These are phyloP conservation scores for Tolypocladium endophyticum DNA, from an alignment of 2,329 filamentous ascomycete species.

Conservation along the genomic window DNA sequence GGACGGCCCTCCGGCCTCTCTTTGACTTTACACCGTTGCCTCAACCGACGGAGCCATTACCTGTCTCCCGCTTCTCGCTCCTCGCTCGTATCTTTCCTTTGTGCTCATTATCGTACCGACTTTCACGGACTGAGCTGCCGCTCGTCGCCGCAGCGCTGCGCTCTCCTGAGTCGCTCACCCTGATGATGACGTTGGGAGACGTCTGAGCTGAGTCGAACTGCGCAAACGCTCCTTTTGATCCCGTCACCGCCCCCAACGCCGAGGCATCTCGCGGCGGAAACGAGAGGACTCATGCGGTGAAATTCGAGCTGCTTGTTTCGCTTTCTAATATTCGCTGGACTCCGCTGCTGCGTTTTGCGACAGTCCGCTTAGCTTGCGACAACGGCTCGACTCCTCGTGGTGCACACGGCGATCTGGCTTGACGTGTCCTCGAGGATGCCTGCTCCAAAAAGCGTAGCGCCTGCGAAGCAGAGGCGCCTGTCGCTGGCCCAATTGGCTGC, in stretches of 20 bases:
- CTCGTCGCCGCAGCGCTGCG: not conserved
- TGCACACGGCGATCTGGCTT: not conserved
- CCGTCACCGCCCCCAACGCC: not conserved
- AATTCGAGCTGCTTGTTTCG: not conserved
- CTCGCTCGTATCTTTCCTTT: not conserved
- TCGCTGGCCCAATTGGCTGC: constrained; percentile 80
- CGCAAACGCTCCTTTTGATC: not conserved
- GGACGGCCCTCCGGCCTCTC: not conserved
- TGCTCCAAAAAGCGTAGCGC: constrained; percentile 20
- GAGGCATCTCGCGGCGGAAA: not conserved
- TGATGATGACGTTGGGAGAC: not conserved
- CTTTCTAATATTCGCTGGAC: not conserved
- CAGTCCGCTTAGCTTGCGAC: not conserved
- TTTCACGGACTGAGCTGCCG: not conserved
- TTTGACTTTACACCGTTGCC: not conserved
- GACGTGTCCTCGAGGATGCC: constrained; percentile 17
- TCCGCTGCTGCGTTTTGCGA: not conserved
- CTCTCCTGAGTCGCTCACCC: not conserved
- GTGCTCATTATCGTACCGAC: not conserved
- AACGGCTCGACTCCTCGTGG: not conserved
- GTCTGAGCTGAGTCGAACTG: not conserved
- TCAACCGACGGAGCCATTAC: not conserved
- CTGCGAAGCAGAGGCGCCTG: constrained; percentile 57
- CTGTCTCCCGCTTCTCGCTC: not conserved
- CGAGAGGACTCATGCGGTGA: not conserved